Evolutionary conservation across 2,329 filamentous ascomycete species (phyloP), one percentile per base, ranked within the genome.

Genomic region (Fusarium oligoseptatum): DNA sequence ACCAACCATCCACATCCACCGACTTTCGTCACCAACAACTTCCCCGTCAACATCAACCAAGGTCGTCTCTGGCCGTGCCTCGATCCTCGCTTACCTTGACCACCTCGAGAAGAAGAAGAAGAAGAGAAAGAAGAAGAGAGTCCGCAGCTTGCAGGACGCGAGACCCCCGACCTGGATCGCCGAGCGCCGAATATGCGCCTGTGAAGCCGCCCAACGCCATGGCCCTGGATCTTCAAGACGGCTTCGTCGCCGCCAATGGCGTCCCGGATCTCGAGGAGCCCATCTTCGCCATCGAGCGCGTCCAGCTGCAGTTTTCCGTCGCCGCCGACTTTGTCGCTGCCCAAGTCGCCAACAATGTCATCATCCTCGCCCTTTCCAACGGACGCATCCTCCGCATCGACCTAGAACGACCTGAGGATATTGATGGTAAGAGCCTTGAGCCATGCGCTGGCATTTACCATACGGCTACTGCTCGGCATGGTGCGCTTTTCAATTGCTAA

Each of bases 281-380:
- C 77, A 97, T 99, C 84, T 99, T 99, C 87, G 94, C 97, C 81
- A 92, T 98, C 81, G 94, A 98, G 85, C 92, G 91, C 73, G 97
- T 98, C 43, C 93, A 97, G 86, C 91, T 98, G 73, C 94, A 97
- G 82, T 99, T 99, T 88, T 93, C 94, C 70, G 93, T 98, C 79
- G 94, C 96, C 2, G 95, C 96, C 75, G 94, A 98, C 83, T 98
- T 99, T 81, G 97, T 98, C 57, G 95, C 97, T 20, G 95, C 95
- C 45, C 95, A 98, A 84, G 96, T 98, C 66, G 95, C 96, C 74
- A 98, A 99, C 84, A 98, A 99, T 87, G 95, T 98, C 71, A 89
- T 99, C 67, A 92, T 98, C 24, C 88, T 99, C 61, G 97, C 97
- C 45, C 89, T 99, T 41, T 96, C 95, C 6, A 98, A 96, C 68